Evolutionary conservation across 192 early-diverging fungal species (phyloP), one percentile per base, ranked within the genome.

Genomic region (Kappamyces sp.): DNA sequence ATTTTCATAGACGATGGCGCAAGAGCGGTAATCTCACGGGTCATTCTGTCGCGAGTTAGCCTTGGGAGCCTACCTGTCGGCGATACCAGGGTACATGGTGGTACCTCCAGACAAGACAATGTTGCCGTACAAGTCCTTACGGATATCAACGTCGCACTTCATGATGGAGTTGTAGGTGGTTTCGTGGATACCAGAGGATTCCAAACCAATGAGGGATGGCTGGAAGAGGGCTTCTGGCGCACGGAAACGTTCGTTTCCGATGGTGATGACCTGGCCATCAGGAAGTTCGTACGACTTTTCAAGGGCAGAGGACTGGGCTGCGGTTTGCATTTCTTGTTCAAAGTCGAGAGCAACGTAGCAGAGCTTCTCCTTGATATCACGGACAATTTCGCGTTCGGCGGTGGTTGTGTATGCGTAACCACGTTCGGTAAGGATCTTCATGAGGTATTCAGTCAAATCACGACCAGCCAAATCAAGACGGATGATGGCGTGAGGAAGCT

Each of bases 331-430:
- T 76, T 99, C 96, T 80, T 93, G 88, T 65, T 94, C 93, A 76
- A 89, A 94, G 80, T 99, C 93, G 42, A 95, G 81, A 55, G 93
- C 93, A 66, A 95, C 93, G 72, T 97, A 96, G 81, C 92, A 91
- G 64, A 95, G 86, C 87, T 95, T 96, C 78, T 97, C 96, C 86
- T 99, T 99, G 80, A 99, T 96, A 69, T 97, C 92, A 75, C 94
- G 91, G 65, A 95, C 93, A 64, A 95, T 94, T 88, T 96, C 94
- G 73, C 88, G 86, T 78, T 96, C 94, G 63, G 94, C 90, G 30
- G 92, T 87, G 78, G 91, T 96, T 57, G 84, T 86, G 86, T 95
- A 91, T 35, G 90, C 78, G 86, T 97, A 89, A 72, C 96, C 96
- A 66, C 93, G 89, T 75, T 96, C 90, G 66, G 86, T 90, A 66